phyloP scores from a whole-genome alignment of 139 green algal species.

The Nannochloris sp. region DNA sequence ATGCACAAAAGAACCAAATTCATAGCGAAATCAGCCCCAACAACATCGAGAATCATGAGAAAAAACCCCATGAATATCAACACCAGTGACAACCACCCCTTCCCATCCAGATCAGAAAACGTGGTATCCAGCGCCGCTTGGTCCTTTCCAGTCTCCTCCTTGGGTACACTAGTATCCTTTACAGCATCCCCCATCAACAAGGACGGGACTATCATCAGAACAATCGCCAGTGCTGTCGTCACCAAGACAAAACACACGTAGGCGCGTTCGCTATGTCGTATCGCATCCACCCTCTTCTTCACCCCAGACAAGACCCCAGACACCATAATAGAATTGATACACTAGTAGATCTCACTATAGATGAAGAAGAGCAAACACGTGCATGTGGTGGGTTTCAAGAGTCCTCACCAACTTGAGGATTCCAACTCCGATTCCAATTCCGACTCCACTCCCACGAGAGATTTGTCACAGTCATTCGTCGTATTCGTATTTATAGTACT shows the following conservation, averaged over 20 bases:
- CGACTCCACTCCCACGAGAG: too few relatives aligned
- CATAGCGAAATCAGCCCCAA: constrained; percentile 28
- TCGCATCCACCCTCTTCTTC: neutral
- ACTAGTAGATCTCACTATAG: too few relatives aligned
- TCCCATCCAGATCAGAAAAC: neutral
- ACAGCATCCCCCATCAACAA: neutral
- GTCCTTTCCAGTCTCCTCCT: too few relatives aligned
- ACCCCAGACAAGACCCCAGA: too few relatives aligned
- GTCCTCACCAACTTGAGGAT: too few relatives aligned
- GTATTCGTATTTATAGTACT: too few relatives aligned
- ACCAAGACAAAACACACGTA: neutral
- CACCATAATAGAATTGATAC: too few relatives aligned
- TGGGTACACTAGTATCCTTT: too few relatives aligned
- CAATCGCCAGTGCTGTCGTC: neutral
- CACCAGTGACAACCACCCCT: constrained; percentile 24
- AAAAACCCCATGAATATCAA: constrained; percentile 17
- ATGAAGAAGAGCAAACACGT: too few relatives aligned
- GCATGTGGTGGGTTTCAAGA: too few relatives aligned
- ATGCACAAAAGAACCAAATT: constrained; percentile 19
- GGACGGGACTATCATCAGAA: constrained; percentile 3
- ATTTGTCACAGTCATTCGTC: too few relatives aligned
- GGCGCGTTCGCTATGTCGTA: neutral
- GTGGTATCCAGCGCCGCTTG: constrained; percentile 4
- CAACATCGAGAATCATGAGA: constrained; percentile 23
- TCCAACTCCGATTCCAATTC: too few relatives aligned